Conservation (phyloP, 495 filamentous ascomycete species). For the Sphaerosporella brunnea region DNA sequence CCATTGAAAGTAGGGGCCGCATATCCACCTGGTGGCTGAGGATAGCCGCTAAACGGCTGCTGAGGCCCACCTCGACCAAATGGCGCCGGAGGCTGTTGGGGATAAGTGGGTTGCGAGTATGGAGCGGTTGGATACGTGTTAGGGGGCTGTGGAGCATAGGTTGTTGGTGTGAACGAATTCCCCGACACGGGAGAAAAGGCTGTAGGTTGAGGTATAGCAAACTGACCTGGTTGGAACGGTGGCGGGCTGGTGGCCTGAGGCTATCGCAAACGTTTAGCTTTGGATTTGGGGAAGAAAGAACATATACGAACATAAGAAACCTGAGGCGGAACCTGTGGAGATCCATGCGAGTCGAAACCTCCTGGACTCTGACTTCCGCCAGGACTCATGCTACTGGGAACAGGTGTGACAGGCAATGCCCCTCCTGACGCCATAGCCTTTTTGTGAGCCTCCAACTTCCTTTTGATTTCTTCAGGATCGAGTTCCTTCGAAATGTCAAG, state of each 20-base stretch:
- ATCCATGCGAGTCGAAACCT: constrained; percentile 17
- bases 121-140: constrained; percentile 2
- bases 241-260: constrained; percentile 16
- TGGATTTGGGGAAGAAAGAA: neutral
- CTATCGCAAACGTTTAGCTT: neutral
- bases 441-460: constrained; percentile 62
- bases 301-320: constrained; percentile 23
- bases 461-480: constrained; percentile 57
- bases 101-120: constrained; percentile 1
- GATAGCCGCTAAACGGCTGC: constrained; percentile 15
- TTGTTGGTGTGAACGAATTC: neutral
- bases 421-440: constrained; percentile 22
- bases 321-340: constrained; percentile 15
- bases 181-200: neutral
- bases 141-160: neutral
- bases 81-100: constrained; percentile 3
- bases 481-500: constrained; percentile 36
- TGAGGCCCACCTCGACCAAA: constrained; percentile 20
- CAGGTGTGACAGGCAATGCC: constrained; percentile 5
- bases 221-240: constrained; percentile 19
- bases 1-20: constrained; percentile 12
- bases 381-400: constrained; percentile 14
- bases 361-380: constrained; percentile 23
- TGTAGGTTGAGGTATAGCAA: constrained; percentile 14
- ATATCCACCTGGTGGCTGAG: constrained; percentile 14